Evolutionary conservation across 2,329 filamentous ascomycete genomes (phyloP).

Genomic region (Chaetoscypha palmicola): DNA sequence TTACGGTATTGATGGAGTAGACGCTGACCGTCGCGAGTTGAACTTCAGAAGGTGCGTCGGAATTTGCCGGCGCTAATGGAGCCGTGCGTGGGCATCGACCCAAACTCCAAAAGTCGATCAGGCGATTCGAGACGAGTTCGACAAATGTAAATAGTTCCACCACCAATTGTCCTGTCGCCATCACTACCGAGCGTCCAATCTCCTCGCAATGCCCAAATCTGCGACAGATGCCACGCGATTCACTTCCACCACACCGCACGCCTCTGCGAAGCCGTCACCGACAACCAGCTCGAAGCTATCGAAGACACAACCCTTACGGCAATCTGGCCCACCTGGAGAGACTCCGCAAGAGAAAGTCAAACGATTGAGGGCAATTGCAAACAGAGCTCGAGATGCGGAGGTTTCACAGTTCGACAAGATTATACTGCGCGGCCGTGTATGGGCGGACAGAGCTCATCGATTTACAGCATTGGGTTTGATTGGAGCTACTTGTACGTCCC

Average conservation of each 20-base stretch:
- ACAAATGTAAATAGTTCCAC: conserved; percentile 19
- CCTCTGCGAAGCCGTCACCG: conserved; percentile 50
- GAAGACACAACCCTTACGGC: conserved; percentile 12
- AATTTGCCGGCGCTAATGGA: no score
- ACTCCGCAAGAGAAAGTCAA: conserved; percentile 32
- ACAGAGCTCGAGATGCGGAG: conserved; percentile 28
- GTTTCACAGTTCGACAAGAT: conserved; percentile 29
- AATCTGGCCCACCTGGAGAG: conserved; percentile 26
- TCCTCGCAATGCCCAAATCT: conserved; percentile 48
- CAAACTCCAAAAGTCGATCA: no score
- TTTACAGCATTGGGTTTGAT: conserved; percentile 31
- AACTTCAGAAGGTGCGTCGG: no score
- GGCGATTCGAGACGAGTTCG: background rate
- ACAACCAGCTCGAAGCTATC: conserved; percentile 24
- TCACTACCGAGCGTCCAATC: background rate
- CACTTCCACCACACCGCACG: conserved; percentile 63
- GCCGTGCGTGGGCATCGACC: no score
- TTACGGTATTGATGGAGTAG: no score
- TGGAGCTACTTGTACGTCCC: conserved; percentile 28
- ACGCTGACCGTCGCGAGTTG: no score
- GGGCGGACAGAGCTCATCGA: conserved; percentile 32
- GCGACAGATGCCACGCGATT: conserved; percentile 76
- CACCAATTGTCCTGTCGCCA: background rate
- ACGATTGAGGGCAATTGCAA: conserved; percentile 31
- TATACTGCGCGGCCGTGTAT: conserved; percentile 29